Evolutionary conservation across 1,139 yeast species (phyloP).

Genomic region (Yamadazyma siamensis): DNA sequence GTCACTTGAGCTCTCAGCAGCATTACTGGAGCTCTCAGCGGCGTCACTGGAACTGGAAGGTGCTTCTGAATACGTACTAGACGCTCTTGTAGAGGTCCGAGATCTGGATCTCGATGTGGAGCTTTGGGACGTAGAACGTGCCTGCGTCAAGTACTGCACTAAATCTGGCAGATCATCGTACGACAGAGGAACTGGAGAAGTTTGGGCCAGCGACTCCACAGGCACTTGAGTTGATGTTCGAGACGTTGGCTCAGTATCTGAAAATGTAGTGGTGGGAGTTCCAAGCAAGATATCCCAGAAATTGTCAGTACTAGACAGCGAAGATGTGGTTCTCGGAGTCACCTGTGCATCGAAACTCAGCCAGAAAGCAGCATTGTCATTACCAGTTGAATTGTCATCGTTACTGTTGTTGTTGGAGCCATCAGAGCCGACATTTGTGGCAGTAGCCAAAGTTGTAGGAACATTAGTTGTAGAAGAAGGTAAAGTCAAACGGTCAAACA

Average conservation of each 20-base stretch:
- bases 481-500: slow-evolving; percentile 3
- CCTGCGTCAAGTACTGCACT: too few species aligned
- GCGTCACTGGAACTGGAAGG: background rate
- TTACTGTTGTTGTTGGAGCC: too few species aligned
- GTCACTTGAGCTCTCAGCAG: background rate
- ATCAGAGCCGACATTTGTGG: too few species aligned
- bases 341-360: slow-evolving; percentile 7
- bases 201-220: too few species aligned
- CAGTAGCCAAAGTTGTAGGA: slow-evolving; percentile 2
- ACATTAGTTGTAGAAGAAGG: slow-evolving; percentile 3
- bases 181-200: slow-evolving; percentile 1
- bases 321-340: slow-evolving; percentile 2
- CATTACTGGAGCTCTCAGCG: background rate
- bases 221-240: background rate
- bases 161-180: slow-evolving; percentile 3
- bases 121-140: too few species aligned
- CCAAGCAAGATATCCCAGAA: slow-evolving; percentile 3
- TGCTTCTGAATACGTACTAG: background rate
- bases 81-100: too few species aligned
- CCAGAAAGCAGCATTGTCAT: slow-evolving; percentile 8
- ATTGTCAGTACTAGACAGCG: slow-evolving; percentile 1
- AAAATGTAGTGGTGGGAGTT: slow-evolving; percentile 1
- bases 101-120: too few species aligned
- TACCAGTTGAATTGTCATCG: too few species aligned
- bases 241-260: background rate